phyloP scores from a whole-genome alignment of 1,284 basidiomycete genomes.

The Anthracocystis setariae region DNA sequence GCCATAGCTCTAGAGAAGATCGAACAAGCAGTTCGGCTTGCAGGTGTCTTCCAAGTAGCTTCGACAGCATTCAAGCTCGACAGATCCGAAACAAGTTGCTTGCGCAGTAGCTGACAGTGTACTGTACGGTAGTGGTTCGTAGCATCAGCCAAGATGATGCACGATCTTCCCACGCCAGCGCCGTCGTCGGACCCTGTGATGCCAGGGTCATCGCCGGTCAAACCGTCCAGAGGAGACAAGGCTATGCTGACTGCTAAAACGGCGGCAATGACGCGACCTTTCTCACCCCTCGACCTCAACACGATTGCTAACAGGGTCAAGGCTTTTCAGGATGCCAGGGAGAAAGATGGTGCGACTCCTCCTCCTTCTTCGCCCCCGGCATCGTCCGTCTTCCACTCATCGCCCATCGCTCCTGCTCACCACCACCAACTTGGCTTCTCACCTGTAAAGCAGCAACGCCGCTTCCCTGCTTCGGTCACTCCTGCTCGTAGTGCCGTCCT shows the following conservation, averaged over 20 bases:
- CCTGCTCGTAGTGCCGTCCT: constrained; percentile 15
- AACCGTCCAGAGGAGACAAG: constrained; percentile 21
- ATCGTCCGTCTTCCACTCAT: constrained; percentile 31
- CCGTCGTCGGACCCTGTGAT: constrained; percentile 50
- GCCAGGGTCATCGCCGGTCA: constrained; percentile 42
- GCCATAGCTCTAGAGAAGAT: background rate
- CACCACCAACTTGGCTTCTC: constrained; percentile 30
- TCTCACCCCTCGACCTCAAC: constrained; percentile 42
- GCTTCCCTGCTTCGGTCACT: constrained; percentile 11
- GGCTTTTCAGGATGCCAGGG: constrained; percentile 27
- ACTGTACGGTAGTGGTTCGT: background rate
- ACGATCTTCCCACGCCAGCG: constrained; percentile 49
- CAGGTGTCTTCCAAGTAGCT: no score
- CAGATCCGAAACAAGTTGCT: background rate
- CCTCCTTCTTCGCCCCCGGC: constrained; percentile 45
- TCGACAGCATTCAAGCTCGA: no score
- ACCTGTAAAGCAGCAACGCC: constrained; percentile 37
- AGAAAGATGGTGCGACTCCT: constrained; percentile 36
- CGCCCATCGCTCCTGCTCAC: constrained; percentile 19
- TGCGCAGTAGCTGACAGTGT: background rate
- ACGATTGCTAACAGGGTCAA: constrained; percentile 24
- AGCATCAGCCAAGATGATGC: constrained; percentile 31
- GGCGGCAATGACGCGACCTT: constrained; percentile 25
- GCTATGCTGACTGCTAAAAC: constrained; percentile 11
- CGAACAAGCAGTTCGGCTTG: no score